phyloP scores from a whole-genome alignment of 2,329 filamentous ascomycete species.

The Diaporthe velutina region DNA sequence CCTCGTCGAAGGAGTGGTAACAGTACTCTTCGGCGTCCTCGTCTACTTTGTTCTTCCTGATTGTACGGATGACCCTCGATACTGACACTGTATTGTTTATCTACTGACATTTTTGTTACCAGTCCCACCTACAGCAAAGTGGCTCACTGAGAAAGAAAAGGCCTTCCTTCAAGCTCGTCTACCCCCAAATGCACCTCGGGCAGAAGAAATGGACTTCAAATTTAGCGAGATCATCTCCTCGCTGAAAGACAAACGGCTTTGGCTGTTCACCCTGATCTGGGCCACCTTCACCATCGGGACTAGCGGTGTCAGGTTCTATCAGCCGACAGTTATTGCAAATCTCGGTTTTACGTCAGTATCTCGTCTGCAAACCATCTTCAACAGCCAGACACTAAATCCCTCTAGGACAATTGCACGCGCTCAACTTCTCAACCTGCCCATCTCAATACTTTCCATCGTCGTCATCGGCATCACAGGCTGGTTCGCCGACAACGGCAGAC shows the following conservation, averaged over 20 bases:
- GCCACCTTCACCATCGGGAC: conserved; percentile 61
- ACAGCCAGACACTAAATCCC: conserved; percentile 41
- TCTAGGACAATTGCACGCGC: conserved; percentile 53
- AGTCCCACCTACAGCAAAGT: conserved; percentile 59
- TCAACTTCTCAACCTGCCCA: conserved; percentile 63
- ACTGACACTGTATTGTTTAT: background rate
- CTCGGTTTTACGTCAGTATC: conserved; percentile 55
- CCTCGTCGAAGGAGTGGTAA: conserved; percentile 59
- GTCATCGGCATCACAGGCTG: conserved; percentile 58
- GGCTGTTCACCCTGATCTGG: conserved; percentile 61
- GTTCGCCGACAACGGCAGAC: conserved; percentile 55
- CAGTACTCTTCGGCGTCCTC: conserved; percentile 58
- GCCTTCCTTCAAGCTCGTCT: conserved; percentile 61
- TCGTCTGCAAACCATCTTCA: conserved; percentile 38
- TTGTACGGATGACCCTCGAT: conserved; percentile 51
- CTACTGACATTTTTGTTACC: background rate
- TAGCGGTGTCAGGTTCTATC: conserved; percentile 57
- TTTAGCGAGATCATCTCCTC: conserved; percentile 53
- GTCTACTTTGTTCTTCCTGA: conserved; percentile 68
- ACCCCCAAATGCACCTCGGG: conserved; percentile 56
- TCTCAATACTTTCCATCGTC: conserved; percentile 55
- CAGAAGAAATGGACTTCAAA: conserved; percentile 54
- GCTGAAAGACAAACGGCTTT: conserved; percentile 55
- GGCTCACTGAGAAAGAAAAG: conserved; percentile 60
- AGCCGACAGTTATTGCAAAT: conserved; percentile 55